Conservation (phyloP, 1,139 yeast genomes). For the Kodamaea anthophila region DNA sequence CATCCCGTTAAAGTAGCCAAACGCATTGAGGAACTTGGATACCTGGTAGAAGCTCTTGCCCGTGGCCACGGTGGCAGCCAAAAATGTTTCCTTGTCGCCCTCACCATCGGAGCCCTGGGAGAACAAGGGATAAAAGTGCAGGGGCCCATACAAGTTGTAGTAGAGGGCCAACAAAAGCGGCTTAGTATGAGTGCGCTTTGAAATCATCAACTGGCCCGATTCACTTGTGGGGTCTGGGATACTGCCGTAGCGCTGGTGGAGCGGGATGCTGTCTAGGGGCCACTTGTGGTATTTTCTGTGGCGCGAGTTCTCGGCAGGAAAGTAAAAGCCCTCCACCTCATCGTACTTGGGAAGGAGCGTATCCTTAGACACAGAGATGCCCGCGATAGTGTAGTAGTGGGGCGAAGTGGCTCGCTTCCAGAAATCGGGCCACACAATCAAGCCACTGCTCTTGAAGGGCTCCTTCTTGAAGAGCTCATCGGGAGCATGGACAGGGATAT, state of each 20-base stretch:
- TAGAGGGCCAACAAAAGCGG: slow-evolving; percentile 64
- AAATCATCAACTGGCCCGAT: slow-evolving; percentile 73
- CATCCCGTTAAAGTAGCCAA: slow-evolving; percentile 42
- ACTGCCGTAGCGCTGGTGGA: slow-evolving; percentile 63
- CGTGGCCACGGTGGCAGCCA: slow-evolving; percentile 70
- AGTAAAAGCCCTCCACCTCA: slow-evolving; percentile 22
- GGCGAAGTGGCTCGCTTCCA: slow-evolving; percentile 45
- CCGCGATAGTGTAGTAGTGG: slow-evolving; percentile 34
- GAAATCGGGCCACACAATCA: slow-evolving; percentile 45
- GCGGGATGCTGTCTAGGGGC: slow-evolving; percentile 34
- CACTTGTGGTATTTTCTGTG: slow-evolving; percentile 1
- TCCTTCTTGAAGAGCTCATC: slow-evolving; percentile 26
- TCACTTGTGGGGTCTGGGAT: slow-evolving; percentile 80
- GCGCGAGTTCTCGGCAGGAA: slow-evolving; percentile 1
- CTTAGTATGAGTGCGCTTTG: slow-evolving; percentile 58
- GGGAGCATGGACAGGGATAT: slow-evolving; percentile 56
- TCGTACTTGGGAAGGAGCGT: slow-evolving; percentile 28
- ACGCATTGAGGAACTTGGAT: slow-evolving; percentile 47
- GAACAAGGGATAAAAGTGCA: slow-evolving; percentile 72
- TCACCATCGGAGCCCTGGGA: slow-evolving; percentile 85
- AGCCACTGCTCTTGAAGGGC: slow-evolving; percentile 24
- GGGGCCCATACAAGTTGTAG: slow-evolving; percentile 76
- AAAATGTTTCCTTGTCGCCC: slow-evolving; percentile 86
- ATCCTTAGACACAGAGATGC: slow-evolving; percentile 17
- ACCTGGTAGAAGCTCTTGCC: slow-evolving; percentile 62